Base-by-base conservation (phyloP, 2,329 filamentous ascomycete species). In the Stagonosporopsis vannaccii region DNA sequence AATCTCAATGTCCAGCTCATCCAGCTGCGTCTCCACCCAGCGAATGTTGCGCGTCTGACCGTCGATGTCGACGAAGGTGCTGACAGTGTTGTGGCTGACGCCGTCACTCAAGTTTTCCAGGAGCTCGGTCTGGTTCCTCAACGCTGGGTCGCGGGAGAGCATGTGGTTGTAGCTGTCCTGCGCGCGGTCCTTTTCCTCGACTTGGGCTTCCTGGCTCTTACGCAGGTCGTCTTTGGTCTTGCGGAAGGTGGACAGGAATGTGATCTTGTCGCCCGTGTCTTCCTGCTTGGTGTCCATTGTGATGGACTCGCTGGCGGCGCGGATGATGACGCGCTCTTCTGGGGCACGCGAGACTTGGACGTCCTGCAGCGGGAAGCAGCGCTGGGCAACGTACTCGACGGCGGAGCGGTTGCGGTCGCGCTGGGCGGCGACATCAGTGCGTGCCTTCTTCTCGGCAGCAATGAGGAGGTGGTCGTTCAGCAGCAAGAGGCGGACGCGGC, bases 1-100 rank as follows among this genome's bases (percentile, higher is more conserved):
- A 68, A 99, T 93, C 67, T 96, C 90, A 67, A 98, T 98, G 70
- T 99, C 95, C 6, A 99, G 85, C 70, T 96, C 92, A 71, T 99
- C 95, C 75, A 99, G 90, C 77, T 98, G 92, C 48, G 88, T 87
- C 74, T 99, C 95, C 0, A 99, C 92, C 92, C 92, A 97, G 49
- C 94, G 90, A 42, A 99, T 84, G 72, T 95, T 97, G 73, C 98
- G 92, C 75, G 97, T 93, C 69, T 96, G 96, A 44, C 95, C 95
- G 69, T 98, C 95, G 13, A 97, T 91, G 68, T 99, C 95, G 64
- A 99, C 93, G 51, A 97, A 85, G 79, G 97, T 90, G 59, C 82
- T 85, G 17, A 80, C 79, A 35, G 81, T 80, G 73, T 96, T 91
- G 71, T 92, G 92, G 67, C 90, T 87, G 60, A 88, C 87, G 1